Evolutionary conservation across 805 yeast genomes (phyloP).

Genomic region (Starmerella potacharoeniae): DNA sequence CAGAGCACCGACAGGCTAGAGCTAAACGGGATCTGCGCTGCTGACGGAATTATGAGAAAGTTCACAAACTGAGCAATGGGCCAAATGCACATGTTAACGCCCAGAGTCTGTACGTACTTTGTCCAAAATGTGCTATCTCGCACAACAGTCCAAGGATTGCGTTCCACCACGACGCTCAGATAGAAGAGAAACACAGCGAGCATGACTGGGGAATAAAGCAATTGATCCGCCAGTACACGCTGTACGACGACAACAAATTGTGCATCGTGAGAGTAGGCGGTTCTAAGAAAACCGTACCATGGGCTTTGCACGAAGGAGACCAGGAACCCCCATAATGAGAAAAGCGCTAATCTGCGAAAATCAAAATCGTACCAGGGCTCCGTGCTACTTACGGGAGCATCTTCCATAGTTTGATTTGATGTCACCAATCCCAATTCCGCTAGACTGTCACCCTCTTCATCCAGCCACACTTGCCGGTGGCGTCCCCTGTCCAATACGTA

Average conservation of each 20-base stretch:
- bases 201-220: conserved; percentile 79
- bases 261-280: conserved; percentile 65
- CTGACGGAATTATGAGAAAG: conserved; percentile 63
- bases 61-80: conserved; percentile 74
- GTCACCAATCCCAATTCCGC: conserved; percentile 22
- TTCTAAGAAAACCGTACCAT: conserved; percentile 78
- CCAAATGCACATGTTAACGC: conserved; percentile 80
- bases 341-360: conserved; percentile 62
- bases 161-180: conserved; percentile 70
- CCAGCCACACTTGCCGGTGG: conserved; percentile 25
- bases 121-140: conserved; percentile 46
- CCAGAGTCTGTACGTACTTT: conserved; percentile 49
- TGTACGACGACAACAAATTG: conserved; percentile 66
- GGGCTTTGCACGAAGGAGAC: conserved; percentile 74
- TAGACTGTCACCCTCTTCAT: conserved; percentile 26
- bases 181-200: conserved; percentile 70
- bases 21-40: conserved; percentile 84
- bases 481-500: conserved; percentile 29
- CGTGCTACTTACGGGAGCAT: not conserved
- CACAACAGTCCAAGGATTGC: conserved; percentile 55
- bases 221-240: conserved; percentile 80
- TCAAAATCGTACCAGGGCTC: conserved; percentile 34
- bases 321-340: conserved; percentile 76
- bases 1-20: conserved; percentile 80
- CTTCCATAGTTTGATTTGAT: conserved; percentile 9